These are phyloP conservation scores for Rhodotorula sp. DNA, from an alignment of 1,284 basidiomycete species.

Conservation along the genomic window DNA sequence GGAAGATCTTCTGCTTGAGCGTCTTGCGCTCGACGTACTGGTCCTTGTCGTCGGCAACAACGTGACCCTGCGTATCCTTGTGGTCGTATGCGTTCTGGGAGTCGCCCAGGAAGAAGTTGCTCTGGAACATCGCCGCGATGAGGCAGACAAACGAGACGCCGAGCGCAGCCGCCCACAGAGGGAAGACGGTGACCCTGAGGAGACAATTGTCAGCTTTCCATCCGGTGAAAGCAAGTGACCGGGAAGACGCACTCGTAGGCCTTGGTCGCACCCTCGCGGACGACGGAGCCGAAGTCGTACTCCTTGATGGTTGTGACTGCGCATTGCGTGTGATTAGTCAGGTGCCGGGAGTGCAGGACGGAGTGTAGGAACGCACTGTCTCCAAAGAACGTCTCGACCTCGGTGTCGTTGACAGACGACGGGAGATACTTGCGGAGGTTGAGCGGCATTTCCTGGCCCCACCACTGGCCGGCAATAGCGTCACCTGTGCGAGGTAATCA, in stretches of 20 bases:
- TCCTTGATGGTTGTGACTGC: slow-evolving; percentile 30
- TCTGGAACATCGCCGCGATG: slow-evolving; percentile 35
- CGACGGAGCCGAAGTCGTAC: slow-evolving; percentile 15
- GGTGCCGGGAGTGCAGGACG: too few species aligned
- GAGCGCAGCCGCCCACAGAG: slow-evolving; percentile 37
- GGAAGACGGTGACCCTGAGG: slow-evolving; percentile 16
- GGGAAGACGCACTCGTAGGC: slow-evolving; percentile 24
- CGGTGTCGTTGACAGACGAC: slow-evolving; percentile 16
- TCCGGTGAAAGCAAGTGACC: too few species aligned
- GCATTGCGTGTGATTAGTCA: too few species aligned
- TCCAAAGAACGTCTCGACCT: neutral
- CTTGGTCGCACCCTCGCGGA: slow-evolving; percentile 31
- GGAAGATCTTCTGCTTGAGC: too few species aligned
- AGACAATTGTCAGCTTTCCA: too few species aligned
- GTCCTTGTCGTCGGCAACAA: too few species aligned
- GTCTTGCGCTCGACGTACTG: too few species aligned
- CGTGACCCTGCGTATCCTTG: slow-evolving; percentile 1
- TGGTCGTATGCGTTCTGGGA: slow-evolving; percentile 30
- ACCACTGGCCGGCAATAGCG: slow-evolving; percentile 43
- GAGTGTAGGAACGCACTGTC: too few species aligned
- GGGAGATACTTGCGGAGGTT: slow-evolving; percentile 35
- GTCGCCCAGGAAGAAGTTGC: slow-evolving; percentile 29
- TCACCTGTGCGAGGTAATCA: neutral
- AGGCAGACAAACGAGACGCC: slow-evolving; percentile 38
- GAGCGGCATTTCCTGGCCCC: slow-evolving; percentile 41